These are phyloP conservation scores for Straminergon stramineum DNA, from an alignment of 225 moss, liverwort and hornwort species.

Conservation along the genomic window DNA sequence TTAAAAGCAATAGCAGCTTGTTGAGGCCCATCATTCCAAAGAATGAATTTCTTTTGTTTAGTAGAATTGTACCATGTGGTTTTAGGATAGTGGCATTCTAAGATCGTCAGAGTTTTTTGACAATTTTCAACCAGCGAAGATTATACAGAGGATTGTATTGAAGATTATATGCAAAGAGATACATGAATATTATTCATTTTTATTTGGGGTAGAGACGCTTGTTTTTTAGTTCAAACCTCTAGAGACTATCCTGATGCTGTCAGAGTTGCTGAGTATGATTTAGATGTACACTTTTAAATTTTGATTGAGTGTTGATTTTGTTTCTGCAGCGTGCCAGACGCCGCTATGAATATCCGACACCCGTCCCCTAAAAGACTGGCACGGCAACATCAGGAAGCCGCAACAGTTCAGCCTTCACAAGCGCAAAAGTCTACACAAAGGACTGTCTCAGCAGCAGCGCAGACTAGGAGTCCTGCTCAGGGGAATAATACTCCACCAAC, in stretches of 20 bases:
- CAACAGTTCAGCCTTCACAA: background rate
- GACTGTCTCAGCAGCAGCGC: background rate
- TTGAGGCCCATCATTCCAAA: background rate
- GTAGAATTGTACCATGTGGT: background rate
- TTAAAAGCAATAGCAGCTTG: background rate
- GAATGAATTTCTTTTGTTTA: background rate
- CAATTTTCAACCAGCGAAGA: background rate
- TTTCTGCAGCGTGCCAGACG: conserved; percentile 8
- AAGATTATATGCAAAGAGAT: background rate
- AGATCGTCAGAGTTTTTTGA: background rate
- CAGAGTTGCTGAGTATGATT: background rate
- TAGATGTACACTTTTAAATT: background rate
- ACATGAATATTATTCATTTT: background rate
- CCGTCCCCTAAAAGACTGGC: background rate
- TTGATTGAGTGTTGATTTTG: background rate
- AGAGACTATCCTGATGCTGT: background rate
- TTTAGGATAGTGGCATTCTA: background rate
- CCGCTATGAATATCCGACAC: background rate
- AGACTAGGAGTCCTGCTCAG: background rate
- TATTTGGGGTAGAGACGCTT: background rate
- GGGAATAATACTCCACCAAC: background rate
- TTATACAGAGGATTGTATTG: background rate
- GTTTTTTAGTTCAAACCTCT: background rate
- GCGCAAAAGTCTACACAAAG: conserved; percentile 2
- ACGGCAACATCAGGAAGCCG: conserved; percentile 1